Percentiles rank a stretch among this genome's conserved stretches.
These are phyloP conservation scores for Stephanocyclus meneghinianus DNA, from an alignment of 352 stramenopile species.

Conservation along the genomic window DNA sequence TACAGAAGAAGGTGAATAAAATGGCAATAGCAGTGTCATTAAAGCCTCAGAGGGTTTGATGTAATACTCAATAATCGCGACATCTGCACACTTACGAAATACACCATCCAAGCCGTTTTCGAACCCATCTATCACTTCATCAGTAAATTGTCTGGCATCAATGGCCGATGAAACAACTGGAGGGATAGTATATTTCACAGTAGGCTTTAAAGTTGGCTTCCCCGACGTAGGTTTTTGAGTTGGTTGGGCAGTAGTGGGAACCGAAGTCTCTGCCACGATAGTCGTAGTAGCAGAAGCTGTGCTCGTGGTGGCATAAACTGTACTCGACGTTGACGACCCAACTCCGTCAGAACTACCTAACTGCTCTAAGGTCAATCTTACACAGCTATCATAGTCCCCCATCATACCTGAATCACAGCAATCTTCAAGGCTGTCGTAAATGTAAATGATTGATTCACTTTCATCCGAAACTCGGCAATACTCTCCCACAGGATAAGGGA, in stretches of 20 bases:
- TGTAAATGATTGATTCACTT: slow-evolving; percentile 18
- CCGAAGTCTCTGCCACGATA: no score
- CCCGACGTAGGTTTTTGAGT: background rate
- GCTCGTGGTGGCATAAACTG: background rate
- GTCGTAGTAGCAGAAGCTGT: background rate
- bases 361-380: slow-evolving; percentile 3
- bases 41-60: no score
- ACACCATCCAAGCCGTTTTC: slow-evolving; percentile 25
- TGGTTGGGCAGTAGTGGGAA: background rate
- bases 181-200: slow-evolving; percentile 1
- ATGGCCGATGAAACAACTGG: slow-evolving; percentile 13
- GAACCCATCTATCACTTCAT: slow-evolving; percentile 29
- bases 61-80: no score
- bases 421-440: slow-evolving; percentile 16
- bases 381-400: slow-evolving; percentile 7
- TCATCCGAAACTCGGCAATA: slow-evolving; percentile 30
- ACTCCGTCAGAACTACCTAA: background rate
- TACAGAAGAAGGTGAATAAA: no score
- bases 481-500: slow-evolving; percentile 22
- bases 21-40: no score
- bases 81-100: slow-evolving; percentile 4
- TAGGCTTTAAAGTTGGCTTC: slow-evolving; percentile 7
- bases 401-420: slow-evolving; percentile 14
- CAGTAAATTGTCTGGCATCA: slow-evolving; percentile 10
- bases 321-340: background rate